Evolutionary conservation across 495 filamentous ascomycete species (phyloP).

Genomic region (Bacidia rubella): DNA sequence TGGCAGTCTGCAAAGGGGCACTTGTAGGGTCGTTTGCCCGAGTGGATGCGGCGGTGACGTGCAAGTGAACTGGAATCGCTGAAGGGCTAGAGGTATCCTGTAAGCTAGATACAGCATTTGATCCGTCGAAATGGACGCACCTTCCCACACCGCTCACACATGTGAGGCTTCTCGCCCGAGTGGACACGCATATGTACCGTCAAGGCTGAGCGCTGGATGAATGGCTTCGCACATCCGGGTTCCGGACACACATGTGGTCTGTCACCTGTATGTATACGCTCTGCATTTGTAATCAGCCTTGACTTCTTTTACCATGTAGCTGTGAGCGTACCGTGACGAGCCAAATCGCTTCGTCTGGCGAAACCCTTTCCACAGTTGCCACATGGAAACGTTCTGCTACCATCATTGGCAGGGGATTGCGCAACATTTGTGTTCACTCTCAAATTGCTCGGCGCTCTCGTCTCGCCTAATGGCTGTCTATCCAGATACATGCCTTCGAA

Average conservation of each 20-base stretch:
- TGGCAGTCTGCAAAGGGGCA: conserved; percentile 96
- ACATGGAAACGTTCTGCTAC: conserved; percentile 80
- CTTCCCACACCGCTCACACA: conserved; percentile 95
- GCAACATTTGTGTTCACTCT: conserved; percentile 20
- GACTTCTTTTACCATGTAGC: background rate
- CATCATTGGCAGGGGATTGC: conserved; percentile 28
- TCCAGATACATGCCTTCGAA: conserved; percentile 23
- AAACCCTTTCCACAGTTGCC: conserved; percentile 84
- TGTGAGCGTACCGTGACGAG: conserved; percentile 66
- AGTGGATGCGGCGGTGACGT: conserved; percentile 87
- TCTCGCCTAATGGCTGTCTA: conserved; percentile 19
- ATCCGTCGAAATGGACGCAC: conserved; percentile 35
- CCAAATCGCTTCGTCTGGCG: conserved; percentile 84
- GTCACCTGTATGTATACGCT: conserved; percentile 87
- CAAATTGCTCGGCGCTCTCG: conserved; percentile 20
- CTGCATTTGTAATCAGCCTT: conserved; percentile 35
- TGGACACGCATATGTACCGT: conserved; percentile 93
- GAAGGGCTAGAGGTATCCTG: conserved; percentile 58
- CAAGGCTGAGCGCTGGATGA: conserved; percentile 94
- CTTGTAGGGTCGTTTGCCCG: conserved; percentile 91
- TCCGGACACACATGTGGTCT: conserved; percentile 88
- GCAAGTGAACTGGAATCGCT: conserved; percentile 95
- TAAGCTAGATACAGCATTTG: conserved; percentile 16
- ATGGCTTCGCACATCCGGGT: conserved; percentile 83
- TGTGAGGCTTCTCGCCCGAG: conserved; percentile 95